Evolutionary conservation across 768 basidiomycete species (phyloP), one percentile per base, ranked within the genome.

Genomic region (Tylopilus vinaceipallidus): DNA sequence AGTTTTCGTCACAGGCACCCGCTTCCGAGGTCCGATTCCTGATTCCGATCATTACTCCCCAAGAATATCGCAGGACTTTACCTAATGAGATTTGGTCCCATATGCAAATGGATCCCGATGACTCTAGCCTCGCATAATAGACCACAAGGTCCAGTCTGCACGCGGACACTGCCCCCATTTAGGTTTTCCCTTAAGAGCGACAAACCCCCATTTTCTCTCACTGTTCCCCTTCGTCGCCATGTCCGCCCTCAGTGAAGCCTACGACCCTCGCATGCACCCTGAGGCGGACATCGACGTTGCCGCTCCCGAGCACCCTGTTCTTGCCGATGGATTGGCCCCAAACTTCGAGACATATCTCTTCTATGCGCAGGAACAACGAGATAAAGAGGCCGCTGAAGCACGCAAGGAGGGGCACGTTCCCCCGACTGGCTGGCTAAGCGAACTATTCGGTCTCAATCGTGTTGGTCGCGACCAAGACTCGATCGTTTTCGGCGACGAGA

Each of bases 321-420:
- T 67, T 30, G 36, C n/a, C 3, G 63, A 67, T 30, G 65, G 56
- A 2, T 37, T 57, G 9, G 17, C 44, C 6, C 66, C 68, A 0
- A 68, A 68, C 53, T 29, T 67, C 14, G 66, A 67, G 56, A 69
- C 65, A 0, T 67, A 69, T 34, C 59, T 67, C 40, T 54, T 58
- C 51, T 69, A 54, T 4, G 67, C 68, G 14, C 45, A n/a, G 16
- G 65, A 64, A 32, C 67, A 68, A 27, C 61, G 68, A 27, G 61
- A 64, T 10, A 63, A 34, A 48, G 66, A 67, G 32, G 58, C 26
- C 12, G 55, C 57, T 1, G 51, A 67, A 27, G 60, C 57, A 4
- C 61, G 51, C 34, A 45, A 24, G 26, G 43, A 56, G 13, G 61
- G 61, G 2, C 33, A 38, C 3, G 45, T 9, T 14, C 47, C 45